Evolutionary conservation across 768 basidiomycete species (phyloP), one percentile per base, ranked within the genome.

Genomic region (Boletus pseudopeckii): DNA sequence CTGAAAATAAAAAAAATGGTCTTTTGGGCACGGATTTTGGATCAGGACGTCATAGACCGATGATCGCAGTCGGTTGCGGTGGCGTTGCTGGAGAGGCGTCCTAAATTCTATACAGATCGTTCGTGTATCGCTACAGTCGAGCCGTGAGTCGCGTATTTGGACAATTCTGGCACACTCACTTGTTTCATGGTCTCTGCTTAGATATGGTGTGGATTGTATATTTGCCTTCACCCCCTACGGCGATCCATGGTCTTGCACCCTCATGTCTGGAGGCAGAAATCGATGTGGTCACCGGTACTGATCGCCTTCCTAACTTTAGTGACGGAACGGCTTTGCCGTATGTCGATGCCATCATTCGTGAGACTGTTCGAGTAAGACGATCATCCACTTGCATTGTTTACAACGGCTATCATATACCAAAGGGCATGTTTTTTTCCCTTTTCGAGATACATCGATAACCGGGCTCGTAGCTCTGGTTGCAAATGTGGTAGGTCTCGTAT

Each of bases 401-500:
- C 51, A 54, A 64, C 7, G 64, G 66, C 9, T n/a, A n/a, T n/a
- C n/a, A n/a, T n/a, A n/a, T n/a, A n/a, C n/a, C n/a, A n/a, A n/a
- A n/a, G n/a, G n/a, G n/a, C n/a, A n/a, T n/a, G n/a, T n/a, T n/a
- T n/a, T 24, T 24, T 24, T 13, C 7, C 10, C 13, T 24, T 45
- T 11, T 7, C 9, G 39, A 22, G 18, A 15, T 33, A 11, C 9
- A 10, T 40, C 7, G 26, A 28, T 30, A 42, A 20, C 14, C 5
- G 17, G 14, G 6, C 4, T n/a, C 15, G 4, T 53, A 20, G 3
- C 20, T 13, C 5, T 20, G 7, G 41, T 60, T 15, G 37, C 34
- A 30, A 59, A 61, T 38, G 13, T 60, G 58, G 58, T 53, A 45
- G 6, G 54, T 46, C 24, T 33, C 33, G 2, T 17, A 14, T 8